Conservation (phyloP, 176 grass and related monocot genomes). For the Cymbopogon citratus region DNA sequence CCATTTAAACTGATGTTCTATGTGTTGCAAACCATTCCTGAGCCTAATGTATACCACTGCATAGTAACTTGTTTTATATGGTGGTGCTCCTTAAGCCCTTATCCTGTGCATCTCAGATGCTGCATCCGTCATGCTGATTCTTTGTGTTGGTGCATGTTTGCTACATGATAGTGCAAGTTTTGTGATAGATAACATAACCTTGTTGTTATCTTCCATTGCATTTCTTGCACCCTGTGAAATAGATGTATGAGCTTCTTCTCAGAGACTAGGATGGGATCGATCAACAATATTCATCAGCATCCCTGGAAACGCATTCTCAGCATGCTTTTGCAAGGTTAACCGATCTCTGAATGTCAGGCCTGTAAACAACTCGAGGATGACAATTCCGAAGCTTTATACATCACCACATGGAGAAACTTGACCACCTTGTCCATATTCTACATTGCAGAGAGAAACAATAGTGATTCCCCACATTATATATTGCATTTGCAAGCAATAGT, state of each 20-base stretch:
- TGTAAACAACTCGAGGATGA: slow-evolving; percentile 40
- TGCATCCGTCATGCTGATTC: too few species aligned
- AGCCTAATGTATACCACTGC: too few species aligned
- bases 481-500: neutral
- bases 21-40: too few species aligned
- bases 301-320: neutral
- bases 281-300: slow-evolving; percentile 11
- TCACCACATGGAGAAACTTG: slow-evolving; percentile 22
- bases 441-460: neutral
- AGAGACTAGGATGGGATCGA: slow-evolving; percentile 1
- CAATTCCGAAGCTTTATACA: slow-evolving; percentile 44
- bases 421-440: slow-evolving; percentile 25
- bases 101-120: too few species aligned
- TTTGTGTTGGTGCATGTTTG: too few species aligned
- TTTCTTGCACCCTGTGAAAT: neutral
- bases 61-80: too few species aligned
- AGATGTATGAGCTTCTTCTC: neutral
- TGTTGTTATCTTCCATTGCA: neutral
- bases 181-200: too few species aligned
- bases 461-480: slow-evolving; percentile 10
- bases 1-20: too few species aligned
- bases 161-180: too few species aligned
- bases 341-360: slow-evolving; percentile 24
- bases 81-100: neutral
- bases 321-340: slow-evolving; percentile 13